A percentile compares a stretch with the other conserved stretches of the same genome.
phyloP scores from a whole-genome alignment of 768 basidiomycete species.

The Phaeotremella fagi region DNA sequence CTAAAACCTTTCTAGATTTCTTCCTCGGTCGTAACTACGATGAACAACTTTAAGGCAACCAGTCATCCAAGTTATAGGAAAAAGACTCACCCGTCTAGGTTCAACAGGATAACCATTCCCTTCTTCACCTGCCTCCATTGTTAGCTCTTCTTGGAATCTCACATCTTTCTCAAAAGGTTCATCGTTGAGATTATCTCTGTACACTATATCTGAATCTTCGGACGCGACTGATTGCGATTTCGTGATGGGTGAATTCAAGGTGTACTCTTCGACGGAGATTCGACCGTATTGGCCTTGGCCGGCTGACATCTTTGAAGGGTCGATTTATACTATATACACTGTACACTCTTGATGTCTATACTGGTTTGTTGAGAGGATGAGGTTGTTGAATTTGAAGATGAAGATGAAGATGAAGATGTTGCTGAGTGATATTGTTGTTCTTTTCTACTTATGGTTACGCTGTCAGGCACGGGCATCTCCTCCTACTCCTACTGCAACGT shows the following conservation, averaged over 20 bases:
- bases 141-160: constrained; percentile 40
- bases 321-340: too few species aligned
- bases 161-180: constrained; percentile 39
- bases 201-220: constrained; percentile 34
- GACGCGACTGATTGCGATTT: constrained; percentile 9
- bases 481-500: too few species aligned
- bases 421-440: too few species aligned
- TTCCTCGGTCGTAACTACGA: constrained; percentile 25
- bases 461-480: too few species aligned
- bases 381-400: too few species aligned
- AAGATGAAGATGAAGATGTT: too few species aligned
- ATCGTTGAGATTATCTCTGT: constrained; percentile 34
- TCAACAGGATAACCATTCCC: constrained; percentile 31
- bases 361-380: too few species aligned
- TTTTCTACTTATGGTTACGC: too few species aligned
- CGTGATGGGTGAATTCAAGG: constrained; percentile 2
- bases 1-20: constrained; percentile 55
- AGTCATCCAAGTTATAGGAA: not conserved
- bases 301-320: too few species aligned
- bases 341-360: too few species aligned
- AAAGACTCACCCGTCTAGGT: constrained; percentile 29
- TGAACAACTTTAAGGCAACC: constrained; percentile 7
- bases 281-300: constrained; percentile 12
- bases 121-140: constrained; percentile 21
- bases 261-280: constrained; percentile 2